Evolutionary conservation across 257 asterid species (phyloP).

Genomic region (Oldenlandia corymbosa): DNA sequence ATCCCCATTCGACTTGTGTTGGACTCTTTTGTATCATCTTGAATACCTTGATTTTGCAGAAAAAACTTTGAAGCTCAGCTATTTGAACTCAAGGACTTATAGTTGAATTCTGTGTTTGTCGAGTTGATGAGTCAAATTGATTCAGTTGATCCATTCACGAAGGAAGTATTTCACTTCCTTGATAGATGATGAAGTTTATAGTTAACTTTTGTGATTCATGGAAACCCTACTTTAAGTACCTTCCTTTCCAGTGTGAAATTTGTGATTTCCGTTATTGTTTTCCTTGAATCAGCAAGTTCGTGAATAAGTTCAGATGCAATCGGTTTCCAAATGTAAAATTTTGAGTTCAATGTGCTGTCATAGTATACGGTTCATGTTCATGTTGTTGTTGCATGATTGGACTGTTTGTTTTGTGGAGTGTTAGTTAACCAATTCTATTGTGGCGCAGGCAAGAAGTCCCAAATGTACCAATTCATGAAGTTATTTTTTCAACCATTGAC

Average conservation of each 20-base stretch:
- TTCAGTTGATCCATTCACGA: neutral
- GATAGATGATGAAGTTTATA: no score
- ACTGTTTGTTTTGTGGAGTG: no score
- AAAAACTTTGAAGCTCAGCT: neutral
- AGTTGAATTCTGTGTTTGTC: neutral
- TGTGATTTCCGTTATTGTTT: neutral
- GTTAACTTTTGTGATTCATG: neutral
- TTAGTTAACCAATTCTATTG: constrained; percentile 10
- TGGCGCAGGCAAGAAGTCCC: constrained; percentile 62
- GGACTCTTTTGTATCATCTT: no score
- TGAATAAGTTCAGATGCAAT: neutral
- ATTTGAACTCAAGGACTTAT: no score
- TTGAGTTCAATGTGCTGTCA: neutral
- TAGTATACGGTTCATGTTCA: neutral
- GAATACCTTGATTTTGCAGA: no score
- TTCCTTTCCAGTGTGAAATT: neutral
- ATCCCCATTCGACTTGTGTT: no score
- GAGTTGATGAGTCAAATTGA: neutral
- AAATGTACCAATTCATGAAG: constrained; percentile 56
- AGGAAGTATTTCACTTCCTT: neutral
- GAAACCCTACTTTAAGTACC: neutral
- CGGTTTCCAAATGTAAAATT: neutral
- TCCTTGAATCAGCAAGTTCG: neutral
- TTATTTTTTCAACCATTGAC: constrained; percentile 81
- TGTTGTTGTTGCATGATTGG: no score